Base-by-base conservation (phyloP, 768 basidiomycete species). In the Tephrocybe rancida region DNA sequence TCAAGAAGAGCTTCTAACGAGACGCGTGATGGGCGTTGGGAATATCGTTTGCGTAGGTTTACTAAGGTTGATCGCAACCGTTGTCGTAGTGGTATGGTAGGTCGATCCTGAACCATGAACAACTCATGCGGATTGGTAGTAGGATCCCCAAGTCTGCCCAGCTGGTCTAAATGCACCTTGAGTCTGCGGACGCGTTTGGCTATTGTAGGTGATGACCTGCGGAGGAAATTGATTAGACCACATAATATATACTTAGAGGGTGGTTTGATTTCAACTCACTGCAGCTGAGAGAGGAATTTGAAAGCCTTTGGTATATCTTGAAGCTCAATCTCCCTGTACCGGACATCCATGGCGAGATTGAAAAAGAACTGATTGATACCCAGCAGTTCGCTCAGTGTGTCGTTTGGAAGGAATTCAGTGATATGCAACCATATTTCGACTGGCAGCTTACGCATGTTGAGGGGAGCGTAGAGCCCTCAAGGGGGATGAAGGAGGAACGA, bases 371-470 rank as follows among this genome's bases (percentile, higher is more conserved):
- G 56, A 48, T 72, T 73, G 26, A 76, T 63, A 25, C 59, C 65
- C 10, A 70, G 38, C 41, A 73, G 44, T 1, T 47, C 46, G 9
- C 32, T 39, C 7, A 74, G 55, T 1, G 64, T 58, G 27, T 66
- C 62, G 3, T 70, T 56, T 6, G 67, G 65, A 9, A 73, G 48
- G 35, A 67, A 70, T 14, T 62, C 48, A 2, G 66, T 52, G 38
- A 73, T 62, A 9, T 67, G 57, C 27, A 71, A 60, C 70, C 67
- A 72, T 11, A 76, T 46, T 41, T 76, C 73, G 2, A 59, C 48
- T 4, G 74, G 73, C 18, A 74, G 27, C n/a, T 57, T 57, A 39
- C 50, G 29, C 61, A 58, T 65, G 13, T 30, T n/a, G n/a, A n/a
- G n/a, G n/a, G n/a, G n/a, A n/a, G n/a, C n/a, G n/a, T n/a, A n/a